These are phyloP conservation scores for Penicillium concentricum DNA, from an alignment of 2,329 filamentous ascomycete genomes.

Conservation along the genomic window DNA sequence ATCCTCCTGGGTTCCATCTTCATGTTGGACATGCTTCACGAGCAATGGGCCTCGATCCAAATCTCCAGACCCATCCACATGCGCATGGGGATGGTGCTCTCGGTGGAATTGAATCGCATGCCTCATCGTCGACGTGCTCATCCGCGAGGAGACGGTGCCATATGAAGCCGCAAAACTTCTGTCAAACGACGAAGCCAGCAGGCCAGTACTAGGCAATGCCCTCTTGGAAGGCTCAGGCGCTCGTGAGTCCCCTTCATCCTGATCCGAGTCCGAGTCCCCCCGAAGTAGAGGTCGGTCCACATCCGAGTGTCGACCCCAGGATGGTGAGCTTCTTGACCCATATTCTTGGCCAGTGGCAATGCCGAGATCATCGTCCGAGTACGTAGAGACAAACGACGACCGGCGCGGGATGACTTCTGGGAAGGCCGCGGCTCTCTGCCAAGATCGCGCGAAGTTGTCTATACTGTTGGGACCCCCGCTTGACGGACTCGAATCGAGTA, in stretches of 20 bases:
- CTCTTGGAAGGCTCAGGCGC: conserved; percentile 18
- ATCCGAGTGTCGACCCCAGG: conserved; percentile 27
- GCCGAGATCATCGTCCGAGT: conserved; percentile 48
- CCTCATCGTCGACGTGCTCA: conserved; percentile 57
- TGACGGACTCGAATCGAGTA: conserved; percentile 55
- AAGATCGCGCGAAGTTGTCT: conserved; percentile 87
- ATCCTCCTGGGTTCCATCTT: conserved; percentile 78
- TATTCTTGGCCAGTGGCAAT: conserved; percentile 21
- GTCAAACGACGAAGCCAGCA: conserved; percentile 58
- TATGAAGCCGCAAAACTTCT: conserved; percentile 69
- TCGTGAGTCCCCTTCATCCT: conserved; percentile 9
- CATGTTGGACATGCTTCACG: conserved; percentile 83
- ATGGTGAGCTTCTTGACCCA: conserved; percentile 21
- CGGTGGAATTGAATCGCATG: conserved; percentile 55
- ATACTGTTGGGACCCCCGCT: conserved; percentile 91
- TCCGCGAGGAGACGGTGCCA: conserved; percentile 57
- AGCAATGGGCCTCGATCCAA: conserved; percentile 71
- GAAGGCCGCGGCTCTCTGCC: conserved; percentile 87
- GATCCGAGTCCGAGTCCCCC: conserved; percentile 30
- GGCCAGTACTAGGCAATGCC: conserved; percentile 16
- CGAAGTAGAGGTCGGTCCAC: conserved; percentile 30
- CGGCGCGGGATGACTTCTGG: conserved; percentile 80
- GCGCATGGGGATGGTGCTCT: conserved; percentile 53
- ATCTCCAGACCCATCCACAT: conserved; percentile 49
- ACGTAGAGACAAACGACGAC: conserved; percentile 67